Evolutionary conservation across 2,329 filamentous ascomycete species (phyloP).

Genomic region (Colletotrichum viniferum): DNA sequence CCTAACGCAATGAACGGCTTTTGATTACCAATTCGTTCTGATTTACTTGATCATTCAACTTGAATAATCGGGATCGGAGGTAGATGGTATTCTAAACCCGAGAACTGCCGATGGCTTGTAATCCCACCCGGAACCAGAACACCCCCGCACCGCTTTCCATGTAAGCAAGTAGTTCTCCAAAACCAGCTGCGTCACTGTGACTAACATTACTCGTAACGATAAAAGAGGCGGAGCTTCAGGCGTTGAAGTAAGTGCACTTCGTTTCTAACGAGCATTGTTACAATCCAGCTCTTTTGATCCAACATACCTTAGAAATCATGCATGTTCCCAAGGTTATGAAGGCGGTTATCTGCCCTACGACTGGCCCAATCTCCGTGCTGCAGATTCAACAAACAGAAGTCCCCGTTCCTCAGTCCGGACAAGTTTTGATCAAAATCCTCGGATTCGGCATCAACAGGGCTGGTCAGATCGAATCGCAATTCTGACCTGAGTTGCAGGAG

Average conservation of each 20-base stretch:
- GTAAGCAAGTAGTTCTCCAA: background rate
- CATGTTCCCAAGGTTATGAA: background rate
- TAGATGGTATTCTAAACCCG: background rate
- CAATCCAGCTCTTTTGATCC: background rate
- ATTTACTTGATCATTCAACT: accelerated
- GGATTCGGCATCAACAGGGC: background rate
- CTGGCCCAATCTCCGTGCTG: background rate
- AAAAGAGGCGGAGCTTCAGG: accelerated
- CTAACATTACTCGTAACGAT: background rate
- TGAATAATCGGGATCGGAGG: background rate
- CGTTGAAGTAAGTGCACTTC: background rate
- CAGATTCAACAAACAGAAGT: background rate
- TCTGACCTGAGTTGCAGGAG: background rate
- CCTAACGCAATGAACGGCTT: accelerated
- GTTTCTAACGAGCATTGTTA: accelerated
- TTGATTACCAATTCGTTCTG: background rate
- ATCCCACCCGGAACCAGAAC: background rate
- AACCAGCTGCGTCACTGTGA: background rate
- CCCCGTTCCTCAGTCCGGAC: background rate
- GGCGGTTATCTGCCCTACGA: background rate
- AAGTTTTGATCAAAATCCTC: background rate
- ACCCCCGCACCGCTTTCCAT: background rate
- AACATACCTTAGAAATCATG: background rate
- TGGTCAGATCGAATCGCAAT: background rate
- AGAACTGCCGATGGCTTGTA: background rate